Evolutionary conservation across 2,329 filamentous ascomycete genomes (phyloP), one percentile per base, ranked within the genome.

Genomic region (Alternaria hordeiaustralica): DNA sequence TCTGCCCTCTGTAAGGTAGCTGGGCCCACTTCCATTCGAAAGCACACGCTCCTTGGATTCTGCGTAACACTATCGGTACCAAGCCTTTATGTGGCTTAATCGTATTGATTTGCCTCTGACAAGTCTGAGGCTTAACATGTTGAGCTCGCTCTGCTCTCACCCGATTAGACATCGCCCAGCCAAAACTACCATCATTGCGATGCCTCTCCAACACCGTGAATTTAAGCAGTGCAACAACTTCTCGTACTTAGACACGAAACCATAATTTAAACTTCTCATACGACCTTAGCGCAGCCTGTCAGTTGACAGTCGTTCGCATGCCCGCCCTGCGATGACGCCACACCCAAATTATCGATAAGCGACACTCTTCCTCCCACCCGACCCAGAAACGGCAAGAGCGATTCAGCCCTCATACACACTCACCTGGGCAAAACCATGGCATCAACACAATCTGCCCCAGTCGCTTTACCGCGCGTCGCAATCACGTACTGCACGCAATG

Each of bases 401-500:
- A 25, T 9, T 30, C 30, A 28, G 8, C 15, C 49, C 20, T 55
- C 47, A 44, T 50, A 33, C 13, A 60, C 33, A 33, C 23, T 46
- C 62, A n/a, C n/a, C n/a, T n/a, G n/a, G n/a, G n/a, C n/a, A n/a
- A n/a, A n/a, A n/a, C n/a, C n/a, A n/a, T n/a, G n/a, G n/a, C n/a
- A 21, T 73, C 74, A 15, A 67, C 58, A 58, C 68, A 73, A 63
- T 55, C 57, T 9, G 69, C 73, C 0, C 71, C 75, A 15, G 70
- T 78, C 3, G 56, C 72, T 9, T 82, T 92, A 11, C 94, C 94
- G 4, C 88, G 93, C 49, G 86, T 97, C 57, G 90, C 90, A n/a
- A 97, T 97, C 75, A 88, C 91, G 70, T 97, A 92, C 82, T 97
- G 94, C 83, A 97, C 93, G 0, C 93, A 97, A 82, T 97, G 94